A percentile compares a stretch with the other conserved stretches of the same genome.
phyloP scores from a whole-genome alignment of 139 green algal species.

The Chlamydomonas sphaeroides region DNA sequence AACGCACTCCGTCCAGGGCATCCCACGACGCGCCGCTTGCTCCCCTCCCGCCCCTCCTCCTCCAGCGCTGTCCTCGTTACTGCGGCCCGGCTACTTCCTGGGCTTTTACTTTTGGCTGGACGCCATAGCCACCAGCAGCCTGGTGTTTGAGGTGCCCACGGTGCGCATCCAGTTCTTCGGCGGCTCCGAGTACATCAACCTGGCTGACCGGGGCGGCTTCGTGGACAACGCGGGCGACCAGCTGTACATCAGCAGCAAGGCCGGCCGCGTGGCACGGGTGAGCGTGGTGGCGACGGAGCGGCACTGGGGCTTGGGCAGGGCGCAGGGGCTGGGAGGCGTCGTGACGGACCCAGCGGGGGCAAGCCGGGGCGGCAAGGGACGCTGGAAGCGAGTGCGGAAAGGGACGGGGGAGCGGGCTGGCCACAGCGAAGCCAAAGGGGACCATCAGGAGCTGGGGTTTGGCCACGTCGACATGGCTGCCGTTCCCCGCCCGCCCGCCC shows the following conservation, averaged over 20 bases:
- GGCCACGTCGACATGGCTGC: too few species aligned
- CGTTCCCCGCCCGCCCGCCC: too few species aligned
- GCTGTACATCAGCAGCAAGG: slow-evolving; percentile 60
- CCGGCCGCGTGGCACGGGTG: slow-evolving; percentile 59
- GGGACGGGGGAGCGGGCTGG: too few species aligned
- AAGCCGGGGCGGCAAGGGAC: too few species aligned
- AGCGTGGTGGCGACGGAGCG: background rate
- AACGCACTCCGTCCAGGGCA: too few species aligned
- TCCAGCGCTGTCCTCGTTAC: slow-evolving; percentile 60
- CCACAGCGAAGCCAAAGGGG: too few species aligned
- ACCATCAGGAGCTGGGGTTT: too few species aligned
- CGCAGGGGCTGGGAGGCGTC: too few species aligned
- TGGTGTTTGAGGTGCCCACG: slow-evolving; percentile 70
- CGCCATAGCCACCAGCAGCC: slow-evolving; percentile 73
- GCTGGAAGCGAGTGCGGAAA: too few species aligned
- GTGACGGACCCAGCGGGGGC: too few species aligned
- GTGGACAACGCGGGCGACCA: slow-evolving; percentile 41
- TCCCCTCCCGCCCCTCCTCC: background rate
- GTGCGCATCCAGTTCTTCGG: slow-evolving; percentile 39
- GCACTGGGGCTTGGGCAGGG: background rate
- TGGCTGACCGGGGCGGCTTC: slow-evolving; percentile 39
- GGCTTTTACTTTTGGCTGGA: slow-evolving; percentile 96
- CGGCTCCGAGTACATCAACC: slow-evolving; percentile 23
- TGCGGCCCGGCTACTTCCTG: slow-evolving; percentile 79
- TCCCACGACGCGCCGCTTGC: too few species aligned